A percentile compares a stretch with the other conserved stretches of the same genome.
Conservation (phyloP, 495 filamentous ascomycete genomes). For the Friedmanniomyces endolithicus region DNA sequence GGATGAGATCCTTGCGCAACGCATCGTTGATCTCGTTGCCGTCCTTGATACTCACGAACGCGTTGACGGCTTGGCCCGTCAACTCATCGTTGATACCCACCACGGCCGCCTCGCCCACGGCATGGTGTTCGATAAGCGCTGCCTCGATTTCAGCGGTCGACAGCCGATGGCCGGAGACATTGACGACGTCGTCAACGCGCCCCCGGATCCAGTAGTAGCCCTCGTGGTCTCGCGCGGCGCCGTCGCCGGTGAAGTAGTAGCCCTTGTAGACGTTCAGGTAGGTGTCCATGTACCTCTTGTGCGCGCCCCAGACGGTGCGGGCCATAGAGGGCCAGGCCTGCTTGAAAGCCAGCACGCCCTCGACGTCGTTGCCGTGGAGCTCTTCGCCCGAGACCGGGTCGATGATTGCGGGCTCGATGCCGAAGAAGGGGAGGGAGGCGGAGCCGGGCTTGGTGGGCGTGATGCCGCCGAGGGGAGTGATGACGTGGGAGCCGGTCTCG, state of each 20-base stretch:
- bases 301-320: constrained; percentile 92
- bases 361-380: constrained; percentile 90
- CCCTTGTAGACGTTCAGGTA: constrained; percentile 97
- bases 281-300: constrained; percentile 97
- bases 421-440: constrained; percentile 83
- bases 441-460: constrained; percentile 70
- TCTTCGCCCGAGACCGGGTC: constrained; percentile 93
- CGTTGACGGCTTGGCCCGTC: constrained; percentile 93
- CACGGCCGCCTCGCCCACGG: constrained; percentile 88
- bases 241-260: constrained; percentile 98
- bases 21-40: constrained; percentile 66
- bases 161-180: constrained; percentile 88
- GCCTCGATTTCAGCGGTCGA: constrained; percentile 98
- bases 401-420: constrained; percentile 95
- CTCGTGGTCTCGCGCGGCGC: constrained; percentile 92
- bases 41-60: constrained; percentile 89
- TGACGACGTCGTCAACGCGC: constrained; percentile 96
- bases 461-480: constrained; percentile 61
- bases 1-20: constrained; percentile 78
- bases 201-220: constrained; percentile 99
- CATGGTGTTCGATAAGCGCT: constrained; percentile 78
- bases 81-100: constrained; percentile 89
- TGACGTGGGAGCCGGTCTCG: constrained; percentile 92
- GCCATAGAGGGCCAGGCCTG: constrained; percentile 99
- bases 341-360: constrained; percentile 96